Percentiles rank a stretch among this genome's conserved stretches.
Conservation (phyloP, 2,329 filamentous ascomycete species). For the Sarocladium oryzae region DNA sequence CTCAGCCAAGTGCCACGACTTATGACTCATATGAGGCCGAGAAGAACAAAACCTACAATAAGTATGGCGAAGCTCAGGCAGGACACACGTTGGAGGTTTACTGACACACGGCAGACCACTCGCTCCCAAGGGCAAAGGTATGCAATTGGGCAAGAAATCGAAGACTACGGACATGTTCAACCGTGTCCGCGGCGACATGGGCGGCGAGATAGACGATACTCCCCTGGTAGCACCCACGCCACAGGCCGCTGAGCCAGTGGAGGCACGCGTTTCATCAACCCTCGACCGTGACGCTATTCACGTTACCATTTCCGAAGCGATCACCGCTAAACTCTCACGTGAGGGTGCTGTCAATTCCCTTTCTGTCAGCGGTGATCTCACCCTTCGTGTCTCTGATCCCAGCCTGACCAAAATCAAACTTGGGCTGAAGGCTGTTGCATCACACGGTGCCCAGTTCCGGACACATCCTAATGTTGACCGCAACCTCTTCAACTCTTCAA, state of each 20-base stretch:
- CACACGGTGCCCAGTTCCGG: constrained; percentile 82
- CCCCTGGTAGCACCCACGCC: constrained; percentile 61
- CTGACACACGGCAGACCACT: constrained; percentile 36
- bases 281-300: constrained; percentile 80
- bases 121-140: constrained; percentile 86
- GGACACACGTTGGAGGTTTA: neutral
- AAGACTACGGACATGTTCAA: constrained; percentile 98
- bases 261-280: constrained; percentile 56
- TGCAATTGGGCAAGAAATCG: constrained; percentile 98
- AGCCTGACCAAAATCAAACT: constrained; percentile 90
- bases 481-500: constrained; percentile 73
- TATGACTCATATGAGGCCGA: constrained; percentile 95
- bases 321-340: constrained; percentile 79
- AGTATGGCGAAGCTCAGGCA: constrained; percentile 43
- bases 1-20: constrained; percentile 64
- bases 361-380: constrained; percentile 85
- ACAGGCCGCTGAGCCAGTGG: constrained; percentile 43
- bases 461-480: constrained; percentile 97
- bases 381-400: constrained; percentile 82
- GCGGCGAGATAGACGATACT: constrained; percentile 72
- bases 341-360: constrained; percentile 84
- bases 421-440: constrained; percentile 66
- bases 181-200: constrained; percentile 84
- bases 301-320: constrained; percentile 80
- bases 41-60: constrained; percentile 87